Evolutionary conservation across 2,329 filamentous ascomycete genomes (phyloP).

Genomic region (Exophiala sp.): DNA sequence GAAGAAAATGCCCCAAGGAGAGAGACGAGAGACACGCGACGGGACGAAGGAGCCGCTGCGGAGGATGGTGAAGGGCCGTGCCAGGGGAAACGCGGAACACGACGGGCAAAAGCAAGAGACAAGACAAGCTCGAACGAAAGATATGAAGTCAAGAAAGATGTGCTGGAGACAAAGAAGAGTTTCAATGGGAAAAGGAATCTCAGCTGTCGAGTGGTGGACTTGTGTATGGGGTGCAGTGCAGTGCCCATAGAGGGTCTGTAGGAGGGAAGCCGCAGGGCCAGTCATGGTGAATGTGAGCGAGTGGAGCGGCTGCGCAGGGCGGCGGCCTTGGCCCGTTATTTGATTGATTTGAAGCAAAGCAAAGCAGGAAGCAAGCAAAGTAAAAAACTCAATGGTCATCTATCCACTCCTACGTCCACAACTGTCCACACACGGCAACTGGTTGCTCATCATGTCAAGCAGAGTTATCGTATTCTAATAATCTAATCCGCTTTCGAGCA

Average conservation of each 20-base stretch:
- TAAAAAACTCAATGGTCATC: background rate
- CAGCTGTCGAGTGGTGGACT: constrained; percentile 4
- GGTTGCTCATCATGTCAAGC: background rate
- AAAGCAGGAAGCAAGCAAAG: background rate
- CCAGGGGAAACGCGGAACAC: background rate
- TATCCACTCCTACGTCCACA: constrained; percentile 1
- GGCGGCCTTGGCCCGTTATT: background rate
- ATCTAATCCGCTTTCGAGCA: background rate
- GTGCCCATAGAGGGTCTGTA: background rate
- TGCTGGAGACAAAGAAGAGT: constrained; percentile 3
- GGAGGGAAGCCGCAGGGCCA: background rate
- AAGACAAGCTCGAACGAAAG: constrained; percentile 9
- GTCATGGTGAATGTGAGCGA: background rate
- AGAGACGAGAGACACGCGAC: constrained; percentile 12
- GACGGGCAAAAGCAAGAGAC: constrained; percentile 3
- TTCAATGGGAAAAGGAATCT: constrained; percentile 6
- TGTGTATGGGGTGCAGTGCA: background rate
- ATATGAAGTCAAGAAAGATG: constrained; percentile 1
- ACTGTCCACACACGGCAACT: background rate
- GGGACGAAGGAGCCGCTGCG: background rate
- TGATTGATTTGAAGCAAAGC: background rate
- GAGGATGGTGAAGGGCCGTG: background rate
- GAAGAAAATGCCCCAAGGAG: constrained; percentile 1
- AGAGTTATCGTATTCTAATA: background rate
- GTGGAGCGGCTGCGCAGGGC: background rate